Conservation (phyloP, 1,284 basidiomycete genomes). For the Ganoderma resinaceum region DNA sequence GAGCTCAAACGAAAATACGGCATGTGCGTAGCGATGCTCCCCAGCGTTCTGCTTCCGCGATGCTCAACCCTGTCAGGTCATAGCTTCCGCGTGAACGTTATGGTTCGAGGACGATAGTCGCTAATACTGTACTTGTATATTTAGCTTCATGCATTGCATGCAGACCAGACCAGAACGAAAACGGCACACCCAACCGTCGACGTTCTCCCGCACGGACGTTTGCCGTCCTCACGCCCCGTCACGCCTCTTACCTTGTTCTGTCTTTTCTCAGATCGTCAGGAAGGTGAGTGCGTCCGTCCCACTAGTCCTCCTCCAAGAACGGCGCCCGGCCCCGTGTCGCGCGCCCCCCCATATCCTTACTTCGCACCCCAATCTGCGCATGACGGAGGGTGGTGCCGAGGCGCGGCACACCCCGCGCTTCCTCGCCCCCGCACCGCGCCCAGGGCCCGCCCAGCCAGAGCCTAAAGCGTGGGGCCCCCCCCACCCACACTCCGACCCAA, state of each 20-base stretch:
- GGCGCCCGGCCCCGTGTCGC: conserved; percentile 16
- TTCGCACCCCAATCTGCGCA: conserved; percentile 25
- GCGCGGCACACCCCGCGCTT: conserved; percentile 16
- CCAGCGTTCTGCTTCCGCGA: neutral
- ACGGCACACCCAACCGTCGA: neutral
- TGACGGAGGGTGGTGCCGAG: conserved; percentile 18
- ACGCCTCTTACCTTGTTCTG: conserved; percentile 9
- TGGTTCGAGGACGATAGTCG: conserved; percentile 11
- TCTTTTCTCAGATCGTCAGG: conserved; percentile 21
- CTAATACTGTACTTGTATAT: conserved; percentile 19
- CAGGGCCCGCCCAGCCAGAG: conserved; percentile 11
- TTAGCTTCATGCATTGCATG: conserved; percentile 11
- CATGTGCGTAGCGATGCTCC: conserved; percentile 36
- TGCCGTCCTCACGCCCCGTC: conserved; percentile 2
- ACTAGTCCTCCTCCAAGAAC: conserved; percentile 7
- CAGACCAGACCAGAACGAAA: neutral
- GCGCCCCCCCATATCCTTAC: neutral
- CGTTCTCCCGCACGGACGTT: neutral
- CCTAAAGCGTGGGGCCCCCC: conserved; percentile 15
- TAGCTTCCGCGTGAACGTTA: conserved; percentile 20
- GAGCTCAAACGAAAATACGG: conserved; percentile 77
- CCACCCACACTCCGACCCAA: neutral
- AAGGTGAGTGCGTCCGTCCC: neutral
- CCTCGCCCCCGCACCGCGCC: conserved; percentile 8
- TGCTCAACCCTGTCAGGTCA: conserved; percentile 19